A percentile compares a stretch with the other conserved stretches of the same genome.
Conservation (phyloP, 306 rosid species). For the Benincasa hispida region DNA sequence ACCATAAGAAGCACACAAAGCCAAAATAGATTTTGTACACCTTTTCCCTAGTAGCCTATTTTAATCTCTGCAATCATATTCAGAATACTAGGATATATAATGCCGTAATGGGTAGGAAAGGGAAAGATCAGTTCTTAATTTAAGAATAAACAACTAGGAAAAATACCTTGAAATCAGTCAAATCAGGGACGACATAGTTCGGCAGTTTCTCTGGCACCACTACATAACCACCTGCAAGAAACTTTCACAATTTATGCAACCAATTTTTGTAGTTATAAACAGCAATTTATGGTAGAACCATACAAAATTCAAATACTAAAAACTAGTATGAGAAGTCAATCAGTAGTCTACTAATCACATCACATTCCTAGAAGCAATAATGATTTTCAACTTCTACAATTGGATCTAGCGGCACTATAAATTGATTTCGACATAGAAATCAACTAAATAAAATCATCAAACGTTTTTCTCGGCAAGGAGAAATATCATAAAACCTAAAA, state of each 20-base stretch:
- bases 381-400: background rate
- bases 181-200: slow-evolving; percentile 25
- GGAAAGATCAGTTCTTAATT: background rate
- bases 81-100: background rate
- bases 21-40: background rate
- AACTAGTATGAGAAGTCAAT: background rate
- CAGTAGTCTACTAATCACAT: background rate
- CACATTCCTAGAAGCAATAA: background rate
- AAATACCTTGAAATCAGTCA: slow-evolving; percentile 27
- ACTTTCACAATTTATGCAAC: background rate
- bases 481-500: background rate
- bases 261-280: background rate
- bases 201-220: slow-evolving; percentile 25
- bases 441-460: background rate
- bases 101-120: background rate
- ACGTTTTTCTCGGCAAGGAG: background rate
- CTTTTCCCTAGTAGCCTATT: background rate
- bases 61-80: background rate
- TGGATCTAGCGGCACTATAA: background rate
- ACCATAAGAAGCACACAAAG: background rate
- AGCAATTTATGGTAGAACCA: background rate
- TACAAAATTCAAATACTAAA: background rate
- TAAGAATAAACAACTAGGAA: background rate
- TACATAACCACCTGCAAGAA: slow-evolving; percentile 27
- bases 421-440: background rate